Conservation (phyloP, 176 grass and related monocot species). For the Aegilops tauschii region DNA sequence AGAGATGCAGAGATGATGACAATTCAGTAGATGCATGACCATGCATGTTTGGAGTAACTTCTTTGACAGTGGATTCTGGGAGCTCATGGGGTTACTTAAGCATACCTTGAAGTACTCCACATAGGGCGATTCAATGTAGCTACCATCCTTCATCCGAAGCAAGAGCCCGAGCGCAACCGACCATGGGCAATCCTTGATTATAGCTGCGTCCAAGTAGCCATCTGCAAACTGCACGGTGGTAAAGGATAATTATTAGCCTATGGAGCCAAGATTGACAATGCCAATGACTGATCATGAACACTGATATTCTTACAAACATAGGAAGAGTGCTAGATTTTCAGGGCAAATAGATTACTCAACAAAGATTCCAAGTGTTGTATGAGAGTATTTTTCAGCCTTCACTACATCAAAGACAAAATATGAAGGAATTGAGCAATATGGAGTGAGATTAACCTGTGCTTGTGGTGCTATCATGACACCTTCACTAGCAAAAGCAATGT, state of each 20-base stretch:
- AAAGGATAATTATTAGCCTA: background rate
- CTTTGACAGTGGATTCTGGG: background rate
- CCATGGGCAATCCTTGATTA: conserved; percentile 82
- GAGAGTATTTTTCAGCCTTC: background rate
- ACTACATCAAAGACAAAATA: background rate
- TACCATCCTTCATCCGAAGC: conserved; percentile 72
- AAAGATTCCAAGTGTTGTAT: background rate
- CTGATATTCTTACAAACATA: background rate
- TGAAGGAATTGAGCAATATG: background rate
- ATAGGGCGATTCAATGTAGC: conserved; percentile 65
- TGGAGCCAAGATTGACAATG: background rate
- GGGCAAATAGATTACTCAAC: background rate
- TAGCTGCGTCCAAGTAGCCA: conserved; percentile 90
- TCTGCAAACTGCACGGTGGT: conserved; percentile 76
- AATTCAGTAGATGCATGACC: background rate
- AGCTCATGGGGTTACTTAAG: background rate
- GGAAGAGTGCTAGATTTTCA: background rate
- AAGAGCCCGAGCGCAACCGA: conserved; percentile 51
- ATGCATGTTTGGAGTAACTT: background rate
- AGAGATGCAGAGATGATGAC: background rate
- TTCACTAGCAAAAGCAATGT: conserved; percentile 71
- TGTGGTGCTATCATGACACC: conserved; percentile 78
- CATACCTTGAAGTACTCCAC: conserved; percentile 85
- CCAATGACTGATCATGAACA: background rate
- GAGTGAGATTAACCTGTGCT: conserved; percentile 55